These are phyloP conservation scores for Aegilops bicornis DNA, from an alignment of 176 grass and related monocot species.

Conservation along the genomic window DNA sequence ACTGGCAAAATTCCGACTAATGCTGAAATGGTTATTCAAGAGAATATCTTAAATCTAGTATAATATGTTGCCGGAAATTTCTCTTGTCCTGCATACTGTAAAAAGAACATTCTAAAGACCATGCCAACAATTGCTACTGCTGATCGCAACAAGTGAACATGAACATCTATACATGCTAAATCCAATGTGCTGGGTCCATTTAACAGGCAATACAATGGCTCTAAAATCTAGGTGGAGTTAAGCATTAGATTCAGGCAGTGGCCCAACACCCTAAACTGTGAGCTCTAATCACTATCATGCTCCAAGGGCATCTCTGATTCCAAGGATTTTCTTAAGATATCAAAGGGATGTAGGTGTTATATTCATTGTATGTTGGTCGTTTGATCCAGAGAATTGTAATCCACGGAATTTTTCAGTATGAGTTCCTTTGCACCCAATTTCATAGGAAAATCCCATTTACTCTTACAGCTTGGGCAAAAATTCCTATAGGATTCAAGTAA, in stretches of 20 bases:
- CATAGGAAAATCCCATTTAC: neutral
- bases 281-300: slow-evolving; percentile 5
- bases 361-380: neutral
- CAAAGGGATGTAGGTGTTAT: neutral
- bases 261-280: neutral
- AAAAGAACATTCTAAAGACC: slow-evolving; percentile 3
- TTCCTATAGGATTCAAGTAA: neutral
- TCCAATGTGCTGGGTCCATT: neutral
- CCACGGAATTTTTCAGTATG: neutral
- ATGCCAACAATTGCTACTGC: neutral
- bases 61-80: neutral
- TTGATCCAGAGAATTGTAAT: neutral
- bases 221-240: slow-evolving; percentile 10
- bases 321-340: neutral
- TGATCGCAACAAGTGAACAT: neutral
- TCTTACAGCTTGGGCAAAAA: neutral
- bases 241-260: slow-evolving; percentile 2
- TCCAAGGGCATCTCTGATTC: neutral
- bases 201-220: neutral
- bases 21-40: neutral
- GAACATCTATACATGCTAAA: neutral
- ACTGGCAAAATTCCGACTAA: neutral
- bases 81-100: neutral
- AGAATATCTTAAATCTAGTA: neutral
- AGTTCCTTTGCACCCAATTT: neutral